A percentile compares a stretch with the other conserved stretches of the same genome.
phyloP scores from a whole-genome alignment of 371 early-diverging fungal species.

The Phascolomyces articulosus region DNA sequence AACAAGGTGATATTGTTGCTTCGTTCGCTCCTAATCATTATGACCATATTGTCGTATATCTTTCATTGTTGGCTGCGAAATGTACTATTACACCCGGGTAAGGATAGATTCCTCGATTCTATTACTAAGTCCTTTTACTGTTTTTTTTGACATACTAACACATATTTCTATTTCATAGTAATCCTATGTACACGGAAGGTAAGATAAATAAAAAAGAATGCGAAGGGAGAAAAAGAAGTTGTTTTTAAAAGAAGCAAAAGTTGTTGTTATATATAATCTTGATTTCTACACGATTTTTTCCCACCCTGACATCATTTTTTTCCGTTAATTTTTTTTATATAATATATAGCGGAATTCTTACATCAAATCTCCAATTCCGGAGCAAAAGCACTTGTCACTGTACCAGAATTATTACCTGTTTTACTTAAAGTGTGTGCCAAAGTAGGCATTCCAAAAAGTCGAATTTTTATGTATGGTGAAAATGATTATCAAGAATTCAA shows the following conservation, averaged over 20 bases:
- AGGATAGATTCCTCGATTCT: too few species aligned
- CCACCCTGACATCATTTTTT: background rate
- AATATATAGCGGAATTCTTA: conserved; percentile 14
- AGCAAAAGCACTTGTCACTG: conserved; percentile 59
- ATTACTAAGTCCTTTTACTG: too few species aligned
- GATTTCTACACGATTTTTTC: too few species aligned
- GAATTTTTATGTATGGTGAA: conserved; percentile 62
- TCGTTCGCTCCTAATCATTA: conserved; percentile 71
- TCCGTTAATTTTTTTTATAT: background rate
- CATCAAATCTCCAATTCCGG: conserved; percentile 23
- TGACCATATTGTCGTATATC: conserved; percentile 38
- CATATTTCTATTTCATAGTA: background rate
- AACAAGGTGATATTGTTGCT: conserved; percentile 69
- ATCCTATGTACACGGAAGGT: conserved; percentile 25
- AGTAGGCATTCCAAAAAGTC: conserved; percentile 49
- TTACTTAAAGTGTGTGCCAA: conserved; percentile 54
- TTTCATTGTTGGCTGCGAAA: conserved; percentile 41
- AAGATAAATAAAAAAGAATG: too few species aligned
- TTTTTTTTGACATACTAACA: background rate
- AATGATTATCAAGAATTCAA: conserved; percentile 24
- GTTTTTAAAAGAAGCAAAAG: too few species aligned
- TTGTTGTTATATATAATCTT: too few species aligned
- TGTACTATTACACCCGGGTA: conserved; percentile 44
- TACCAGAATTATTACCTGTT: conserved; percentile 42
- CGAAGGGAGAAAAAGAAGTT: too few species aligned